Conservation (phyloP, 257 asterid genomes). For the Gentiana macrophylla region DNA sequence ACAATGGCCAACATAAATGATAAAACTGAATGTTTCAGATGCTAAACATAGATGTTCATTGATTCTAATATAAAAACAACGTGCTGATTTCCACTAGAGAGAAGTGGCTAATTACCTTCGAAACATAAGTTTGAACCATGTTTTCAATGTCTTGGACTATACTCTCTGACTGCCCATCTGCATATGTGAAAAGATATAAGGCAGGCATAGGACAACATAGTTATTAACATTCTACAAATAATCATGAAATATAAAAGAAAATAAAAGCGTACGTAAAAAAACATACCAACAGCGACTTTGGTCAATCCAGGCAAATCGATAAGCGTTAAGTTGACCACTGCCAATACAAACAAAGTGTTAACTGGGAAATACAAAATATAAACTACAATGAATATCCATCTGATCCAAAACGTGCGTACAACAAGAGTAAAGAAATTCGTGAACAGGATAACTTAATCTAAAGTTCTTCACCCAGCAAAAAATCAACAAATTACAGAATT, state of each 20-base stretch:
- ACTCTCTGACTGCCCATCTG: constrained; percentile 91
- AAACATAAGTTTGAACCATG: constrained; percentile 82
- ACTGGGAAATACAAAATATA: constrained; percentile 4
- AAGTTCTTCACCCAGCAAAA: too few species aligned
- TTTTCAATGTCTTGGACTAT: constrained; percentile 78
- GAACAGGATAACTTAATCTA: too few species aligned
- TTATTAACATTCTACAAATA: too few species aligned
- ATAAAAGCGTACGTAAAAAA: constrained; percentile 2
- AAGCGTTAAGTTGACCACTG: constrained; percentile 91
- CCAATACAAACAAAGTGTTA: constrained; percentile 8
- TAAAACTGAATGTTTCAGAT: too few species aligned
- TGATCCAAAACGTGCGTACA: too few species aligned
- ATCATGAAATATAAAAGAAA: too few species aligned
- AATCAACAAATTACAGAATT: too few species aligned
- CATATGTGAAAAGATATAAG: constrained; percentile 12
- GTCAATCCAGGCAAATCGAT: constrained; percentile 94
- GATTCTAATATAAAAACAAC: too few species aligned
- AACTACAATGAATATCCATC: background rate
- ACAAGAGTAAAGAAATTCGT: too few species aligned
- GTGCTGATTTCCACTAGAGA: too few species aligned
- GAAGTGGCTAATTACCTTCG: constrained; percentile 46
- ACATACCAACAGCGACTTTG: constrained; percentile 90
- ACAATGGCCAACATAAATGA: too few species aligned
- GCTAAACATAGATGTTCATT: too few species aligned
- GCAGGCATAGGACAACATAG: background rate